Evolutionary conservation across 2,329 filamentous ascomycete genomes (phyloP), one percentile per base, ranked within the genome.

Genomic region (Paecilomyces variotii): DNA sequence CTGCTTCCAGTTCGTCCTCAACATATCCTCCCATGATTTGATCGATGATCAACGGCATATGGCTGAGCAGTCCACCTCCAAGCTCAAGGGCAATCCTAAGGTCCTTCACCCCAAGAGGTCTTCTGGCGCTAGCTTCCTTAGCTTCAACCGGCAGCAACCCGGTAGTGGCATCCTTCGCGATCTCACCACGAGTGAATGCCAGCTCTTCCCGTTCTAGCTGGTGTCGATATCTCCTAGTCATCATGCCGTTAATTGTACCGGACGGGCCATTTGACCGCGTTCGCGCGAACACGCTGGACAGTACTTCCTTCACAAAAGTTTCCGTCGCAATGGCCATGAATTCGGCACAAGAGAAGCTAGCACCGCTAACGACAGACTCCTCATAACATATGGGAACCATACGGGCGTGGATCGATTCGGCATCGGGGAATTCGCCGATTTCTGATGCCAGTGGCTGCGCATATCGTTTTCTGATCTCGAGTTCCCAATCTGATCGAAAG

Each of bases 131-230:
- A 14, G 88, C 87, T 56, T 88, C 87, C 69, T 89, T 91, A 2
- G 89, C 84, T 73, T 97, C 91, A 35, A 91, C 78, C 0, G 92
- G 93, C 4, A 97, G 76, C 28, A 96, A 75, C 1, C 91, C 91
- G 54, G 84, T 87, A 24, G 76, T 73, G 60, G 88, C 87, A 59
- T 91, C 89, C 64, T 90, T 82, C 19, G 83, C 79, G 1, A 95
- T 72, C 65, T 92, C 89, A 3, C 91, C 91, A n/a, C 85, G 81
- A 49, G 85, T 82, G 27, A 84, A 86, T 0, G 85, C 83, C 51
- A 87, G 82, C 70, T 96, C 91, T 72, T 97, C 92, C 53, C 80
- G 79, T 57, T 85, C 84, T 10, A 96, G 80, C 70, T 90, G 89
- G 59, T 83, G 82, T 62, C 85, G 85, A 74, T 93, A 97, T 59